These are phyloP conservation scores for Panellus pusillus DNA, from an alignment of 768 basidiomycete species.

Conservation along the genomic window DNA sequence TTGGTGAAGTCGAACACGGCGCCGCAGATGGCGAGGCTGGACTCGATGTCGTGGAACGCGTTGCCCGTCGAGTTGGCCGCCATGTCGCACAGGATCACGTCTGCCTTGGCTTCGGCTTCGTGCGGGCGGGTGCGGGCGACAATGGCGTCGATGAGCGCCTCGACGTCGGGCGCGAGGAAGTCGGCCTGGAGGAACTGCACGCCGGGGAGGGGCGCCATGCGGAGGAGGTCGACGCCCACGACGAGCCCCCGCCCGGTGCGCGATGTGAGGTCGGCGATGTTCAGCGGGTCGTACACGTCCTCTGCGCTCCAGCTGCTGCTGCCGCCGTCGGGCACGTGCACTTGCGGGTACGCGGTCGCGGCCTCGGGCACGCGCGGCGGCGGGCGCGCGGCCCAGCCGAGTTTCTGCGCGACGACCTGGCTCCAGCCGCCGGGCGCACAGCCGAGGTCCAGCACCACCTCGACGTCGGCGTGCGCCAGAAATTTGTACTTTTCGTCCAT, in stretches of 20 bases:
- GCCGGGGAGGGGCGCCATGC: constrained; percentile 69
- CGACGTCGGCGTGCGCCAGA: constrained; percentile 50
- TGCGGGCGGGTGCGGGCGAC: constrained; percentile 17
- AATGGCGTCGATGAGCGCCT: constrained; percentile 38
- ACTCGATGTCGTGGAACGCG: constrained; percentile 58
- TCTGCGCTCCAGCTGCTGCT: constrained; percentile 12
- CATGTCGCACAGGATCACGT: constrained; percentile 90
- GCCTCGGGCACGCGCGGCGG: constrained; percentile 16
- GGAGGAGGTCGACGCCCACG: constrained; percentile 80
- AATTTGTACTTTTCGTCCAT: constrained; percentile 61
- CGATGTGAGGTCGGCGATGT: constrained; percentile 33
- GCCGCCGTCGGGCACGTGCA: not conserved
- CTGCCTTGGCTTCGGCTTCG: constrained; percentile 48
- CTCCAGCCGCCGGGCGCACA: constrained; percentile 95
- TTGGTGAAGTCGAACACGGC: constrained; percentile 72
- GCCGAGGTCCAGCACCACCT: constrained; percentile 80
- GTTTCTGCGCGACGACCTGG: constrained; percentile 69
- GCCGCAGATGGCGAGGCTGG: constrained; percentile 70
- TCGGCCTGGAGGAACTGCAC: constrained; percentile 75
- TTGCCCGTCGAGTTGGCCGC: constrained; percentile 83
- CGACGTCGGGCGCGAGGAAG: constrained; percentile 64
- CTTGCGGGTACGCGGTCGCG: constrained; percentile 1
- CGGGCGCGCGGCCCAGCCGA: constrained; percentile 47
- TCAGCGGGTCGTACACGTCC: constrained; percentile 42
- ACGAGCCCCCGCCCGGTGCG: constrained; percentile 47